Evolutionary conservation across 345 rosid species (phyloP), one percentile per base, ranked within the genome.

Genomic region (Corchorus olitorius): DNA sequence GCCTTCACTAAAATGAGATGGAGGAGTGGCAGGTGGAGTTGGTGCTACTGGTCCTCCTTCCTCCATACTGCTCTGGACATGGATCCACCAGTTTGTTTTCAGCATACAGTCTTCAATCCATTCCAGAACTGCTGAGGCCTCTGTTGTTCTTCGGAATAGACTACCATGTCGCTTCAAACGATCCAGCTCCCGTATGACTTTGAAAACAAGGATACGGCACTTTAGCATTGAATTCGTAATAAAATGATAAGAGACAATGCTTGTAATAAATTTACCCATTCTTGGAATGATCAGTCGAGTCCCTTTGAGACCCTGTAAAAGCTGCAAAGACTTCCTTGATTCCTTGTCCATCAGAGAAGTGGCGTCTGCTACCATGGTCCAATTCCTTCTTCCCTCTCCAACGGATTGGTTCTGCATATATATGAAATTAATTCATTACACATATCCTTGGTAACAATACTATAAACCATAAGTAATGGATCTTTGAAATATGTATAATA

Each of bases 261-360:
- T 13, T 39, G 6, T 65, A 10, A 34, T 37, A 46, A 60, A 64
- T 45, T 58, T 90, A 94, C 99, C 97, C 59, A 79, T 90, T 81
- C 92, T 84, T 68, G 97, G 97, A 75, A 94, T 78, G 79, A 91
- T 76, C 74, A 96, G 63, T 35, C 72, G 89, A 60, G 98, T 96
- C 62, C 95, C 88, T 82, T 87, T 92, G 77, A 96, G 89, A 79
- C 98, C 99, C 86, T 90, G 91, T 74, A 96, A 87, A 61, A 93
- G 88, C 84, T 89, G 90, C 62, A 94, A 78, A 55, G 95, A 81
- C 82, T 86, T 91, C 84, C 89, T 87, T 33, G 95, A 90, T 52
- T 86, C 91, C 76, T 81, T 89, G 81, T 88, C 87, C 62, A 96
- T 77, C 80, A 93, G 87, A 74, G 97, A 81, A 83, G 86, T 76